A percentile compares a stretch with the other conserved stretches of the same genome.
Evolutionary conservation across 192 early-diverging fungal genomes (phyloP).

Genomic region (Coemansia sp.): DNA sequence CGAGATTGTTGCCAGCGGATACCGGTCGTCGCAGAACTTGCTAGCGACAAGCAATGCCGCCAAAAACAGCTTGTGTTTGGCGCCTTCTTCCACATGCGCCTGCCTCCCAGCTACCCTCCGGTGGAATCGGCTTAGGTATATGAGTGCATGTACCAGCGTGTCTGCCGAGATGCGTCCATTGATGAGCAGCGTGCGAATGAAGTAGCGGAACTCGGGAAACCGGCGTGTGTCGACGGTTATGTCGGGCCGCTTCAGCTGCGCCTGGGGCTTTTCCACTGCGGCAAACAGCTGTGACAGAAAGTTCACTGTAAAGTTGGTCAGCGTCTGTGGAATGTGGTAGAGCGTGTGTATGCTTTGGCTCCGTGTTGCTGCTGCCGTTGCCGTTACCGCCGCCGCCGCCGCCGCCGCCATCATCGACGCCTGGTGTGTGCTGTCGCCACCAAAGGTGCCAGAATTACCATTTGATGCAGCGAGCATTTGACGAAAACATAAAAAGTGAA

Average conservation of each 20-base stretch:
- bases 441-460: constrained; percentile 1
- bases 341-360: constrained; percentile 14
- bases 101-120: constrained; percentile 20
- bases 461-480: constrained; percentile 10
- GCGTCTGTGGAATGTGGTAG: constrained; percentile 43
- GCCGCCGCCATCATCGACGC: constrained; percentile 6
- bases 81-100: constrained; percentile 43
- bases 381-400: constrained; percentile 9
- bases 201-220: constrained; percentile 47
- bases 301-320: constrained; percentile 37
- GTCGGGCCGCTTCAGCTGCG: constrained; percentile 28
- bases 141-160: constrained; percentile 48
- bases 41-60: constrained; percentile 50
- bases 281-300: constrained; percentile 46
- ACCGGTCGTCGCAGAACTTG: constrained; percentile 53
- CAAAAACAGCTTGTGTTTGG: constrained; percentile 50
- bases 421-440: neutral
- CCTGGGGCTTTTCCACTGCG: constrained; percentile 30
- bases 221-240: constrained; percentile 26
- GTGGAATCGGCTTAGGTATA: constrained; percentile 49
- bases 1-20: constrained; percentile 34
- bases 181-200: constrained; percentile 44
- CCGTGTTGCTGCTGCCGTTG: constrained; percentile 3
- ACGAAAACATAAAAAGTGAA: neutral
- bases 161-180: constrained; percentile 50